Evolutionary conservation across 176 grass and related monocot genomes (phyloP).

Genomic region (Eragrostis curvula): DNA sequence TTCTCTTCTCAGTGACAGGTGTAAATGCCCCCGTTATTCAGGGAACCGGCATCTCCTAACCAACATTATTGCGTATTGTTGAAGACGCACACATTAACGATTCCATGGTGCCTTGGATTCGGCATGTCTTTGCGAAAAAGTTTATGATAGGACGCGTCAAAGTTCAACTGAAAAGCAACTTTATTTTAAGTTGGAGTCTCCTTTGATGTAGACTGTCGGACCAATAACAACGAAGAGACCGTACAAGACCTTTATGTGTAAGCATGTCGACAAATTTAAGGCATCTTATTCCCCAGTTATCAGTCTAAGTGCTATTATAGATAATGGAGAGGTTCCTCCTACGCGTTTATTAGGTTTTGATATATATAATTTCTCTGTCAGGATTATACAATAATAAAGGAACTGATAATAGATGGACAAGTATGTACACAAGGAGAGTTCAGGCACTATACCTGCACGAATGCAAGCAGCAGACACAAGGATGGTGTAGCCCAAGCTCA

Average conservation of each 20-base stretch:
- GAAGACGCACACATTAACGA: constrained; percentile 10
- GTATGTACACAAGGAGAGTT: constrained; percentile 26
- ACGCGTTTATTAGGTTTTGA: constrained; percentile 1
- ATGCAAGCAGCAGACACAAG: constrained; percentile 80
- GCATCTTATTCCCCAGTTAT: constrained; percentile 40
- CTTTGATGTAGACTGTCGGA: background rate
- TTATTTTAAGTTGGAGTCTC: too few relatives aligned
- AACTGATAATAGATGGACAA: background rate
- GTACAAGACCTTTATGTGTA: background rate
- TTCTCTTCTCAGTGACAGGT: background rate
- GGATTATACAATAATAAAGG: background rate
- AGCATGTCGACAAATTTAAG: constrained; percentile 6
- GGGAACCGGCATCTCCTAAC: background rate
- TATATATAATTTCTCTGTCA: constrained; percentile 31
- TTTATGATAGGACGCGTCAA: constrained; percentile 23
- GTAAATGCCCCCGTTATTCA: background rate
- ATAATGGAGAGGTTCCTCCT: background rate
- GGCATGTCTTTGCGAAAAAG: background rate
- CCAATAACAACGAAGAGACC: background rate
- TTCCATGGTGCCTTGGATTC: constrained; percentile 2
- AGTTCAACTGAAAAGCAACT: constrained; percentile 25
- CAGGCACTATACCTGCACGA: constrained; percentile 65
- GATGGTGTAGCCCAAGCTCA: constrained; percentile 78
- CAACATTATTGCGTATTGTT: constrained; percentile 3
- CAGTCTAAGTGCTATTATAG: constrained; percentile 23